These are phyloP conservation scores for Pythium aquatile DNA, from an alignment of 352 stramenopile species.

Conservation along the genomic window DNA sequence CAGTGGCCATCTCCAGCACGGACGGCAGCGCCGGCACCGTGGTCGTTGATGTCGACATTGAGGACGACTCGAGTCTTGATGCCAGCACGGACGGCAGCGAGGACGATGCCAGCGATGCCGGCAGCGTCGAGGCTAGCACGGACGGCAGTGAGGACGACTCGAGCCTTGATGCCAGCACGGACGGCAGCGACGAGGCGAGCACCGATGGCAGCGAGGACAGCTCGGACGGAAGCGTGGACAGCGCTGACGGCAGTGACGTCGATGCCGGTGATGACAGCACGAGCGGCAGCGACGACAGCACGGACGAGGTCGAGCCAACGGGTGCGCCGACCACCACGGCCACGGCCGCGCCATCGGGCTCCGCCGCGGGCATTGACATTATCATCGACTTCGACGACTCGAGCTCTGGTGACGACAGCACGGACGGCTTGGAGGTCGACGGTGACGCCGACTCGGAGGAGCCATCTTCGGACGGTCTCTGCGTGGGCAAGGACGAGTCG, in stretches of 20 bases:
- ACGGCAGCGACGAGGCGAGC: conserved; percentile 7
- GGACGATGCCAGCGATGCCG: background rate
- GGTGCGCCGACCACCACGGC: too few relatives aligned
- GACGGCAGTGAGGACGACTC: background rate
- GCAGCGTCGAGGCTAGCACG: conserved; percentile 6
- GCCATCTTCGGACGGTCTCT: conserved; percentile 1
- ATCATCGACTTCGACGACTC: background rate
- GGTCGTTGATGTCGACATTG: conserved; percentile 9
- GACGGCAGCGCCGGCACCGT: background rate
- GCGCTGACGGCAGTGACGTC: conserved; percentile 2
- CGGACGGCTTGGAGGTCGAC: background rate
- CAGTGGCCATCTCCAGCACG: conserved; percentile 6
- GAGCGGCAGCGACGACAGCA: background rate
- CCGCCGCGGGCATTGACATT: background rate
- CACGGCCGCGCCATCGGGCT: background rate
- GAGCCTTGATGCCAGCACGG: conserved; percentile 3
- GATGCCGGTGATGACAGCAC: conserved; percentile 10
- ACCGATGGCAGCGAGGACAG: conserved; percentile 4
- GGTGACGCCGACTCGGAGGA: conserved; percentile 5
- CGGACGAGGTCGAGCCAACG: background rate
- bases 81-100: background rate
- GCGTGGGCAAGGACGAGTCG: conserved; percentile 16
- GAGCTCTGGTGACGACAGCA: background rate
- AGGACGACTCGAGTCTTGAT: background rate
- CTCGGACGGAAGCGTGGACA: background rate